These are phyloP conservation scores for Colletotrichum camelliae DNA, from an alignment of 2,329 filamentous ascomycete genomes.

Conservation along the genomic window DNA sequence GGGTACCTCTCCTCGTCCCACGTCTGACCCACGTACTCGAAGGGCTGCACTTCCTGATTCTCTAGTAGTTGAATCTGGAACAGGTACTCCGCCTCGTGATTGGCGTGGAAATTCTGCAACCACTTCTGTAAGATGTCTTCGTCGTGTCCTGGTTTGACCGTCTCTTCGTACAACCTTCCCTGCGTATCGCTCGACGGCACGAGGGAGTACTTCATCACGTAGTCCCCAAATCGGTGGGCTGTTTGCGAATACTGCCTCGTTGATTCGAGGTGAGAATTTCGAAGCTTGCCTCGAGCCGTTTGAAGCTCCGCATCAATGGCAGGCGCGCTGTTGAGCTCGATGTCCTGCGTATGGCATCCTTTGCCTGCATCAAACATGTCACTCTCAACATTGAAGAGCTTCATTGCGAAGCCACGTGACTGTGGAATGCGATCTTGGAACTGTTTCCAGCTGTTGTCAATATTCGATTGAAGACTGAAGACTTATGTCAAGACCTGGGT, in stretches of 20 bases:
- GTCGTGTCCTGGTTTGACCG: background rate
- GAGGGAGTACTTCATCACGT: background rate
- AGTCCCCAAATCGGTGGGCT: background rate
- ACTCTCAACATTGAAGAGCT: background rate
- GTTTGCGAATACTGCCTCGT: background rate
- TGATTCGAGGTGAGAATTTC: slow-evolving; percentile 41
- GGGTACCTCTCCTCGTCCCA: background rate
- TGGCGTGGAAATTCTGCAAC: background rate
- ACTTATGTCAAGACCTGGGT: background rate
- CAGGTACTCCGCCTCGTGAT: background rate
- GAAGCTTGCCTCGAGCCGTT: slow-evolving; percentile 40
- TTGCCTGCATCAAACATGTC: background rate
- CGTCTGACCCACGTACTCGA: background rate
- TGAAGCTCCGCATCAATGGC: slow-evolving; percentile 30
- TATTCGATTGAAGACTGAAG: background rate
- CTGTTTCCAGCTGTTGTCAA: background rate
- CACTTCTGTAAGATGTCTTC: background rate
- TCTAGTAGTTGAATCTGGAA: background rate
- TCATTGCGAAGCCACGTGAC: background rate
- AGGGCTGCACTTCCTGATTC: background rate
- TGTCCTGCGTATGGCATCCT: background rate
- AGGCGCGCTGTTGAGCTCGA: background rate
- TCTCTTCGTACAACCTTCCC: background rate
- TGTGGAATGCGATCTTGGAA: background rate
- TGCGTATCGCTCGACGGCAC: background rate